Conservation (phyloP, 768 basidiomycete genomes). For the Boletus rex-veris region DNA sequence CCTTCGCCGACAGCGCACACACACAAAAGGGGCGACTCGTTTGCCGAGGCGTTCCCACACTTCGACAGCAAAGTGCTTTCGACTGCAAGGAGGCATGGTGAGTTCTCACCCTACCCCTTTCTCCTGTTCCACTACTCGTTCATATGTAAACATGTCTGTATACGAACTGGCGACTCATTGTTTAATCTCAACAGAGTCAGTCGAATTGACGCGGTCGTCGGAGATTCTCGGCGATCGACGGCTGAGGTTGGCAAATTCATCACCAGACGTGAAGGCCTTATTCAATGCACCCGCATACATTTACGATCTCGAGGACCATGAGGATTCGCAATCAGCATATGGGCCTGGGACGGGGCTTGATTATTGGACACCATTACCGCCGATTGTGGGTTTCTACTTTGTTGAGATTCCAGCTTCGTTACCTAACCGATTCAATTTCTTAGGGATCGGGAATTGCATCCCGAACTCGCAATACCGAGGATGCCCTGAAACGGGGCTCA, state of each 20-base stretch:
- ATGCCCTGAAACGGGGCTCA: conserved; percentile 75
- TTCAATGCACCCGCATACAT: conserved; percentile 86
- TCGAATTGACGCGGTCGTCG: conserved; percentile 62
- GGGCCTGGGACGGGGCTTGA: conserved; percentile 53
- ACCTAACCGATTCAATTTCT: conserved; percentile 15
- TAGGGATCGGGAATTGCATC: conserved; percentile 68
- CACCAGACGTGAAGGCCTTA: conserved; percentile 92
- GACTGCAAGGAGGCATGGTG: conserved; percentile 65
- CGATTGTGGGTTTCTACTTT: conserved; percentile 53
- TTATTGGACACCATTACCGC: conserved; percentile 74
- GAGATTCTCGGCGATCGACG: conserved; percentile 69
- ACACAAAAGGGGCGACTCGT: conserved; percentile 87
- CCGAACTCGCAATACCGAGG: conserved; percentile 68
- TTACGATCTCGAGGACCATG: conserved; percentile 72
- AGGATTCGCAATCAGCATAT: conserved; percentile 61
- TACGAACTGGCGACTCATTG: conserved; percentile 9
- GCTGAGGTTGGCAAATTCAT: conserved; percentile 81
- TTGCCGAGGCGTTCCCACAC: conserved; percentile 93
- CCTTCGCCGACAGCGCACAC: conserved; percentile 74
- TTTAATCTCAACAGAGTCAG: conserved; percentile 52
- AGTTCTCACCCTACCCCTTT: conserved; percentile 13
- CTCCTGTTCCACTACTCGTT: conserved; percentile 31
- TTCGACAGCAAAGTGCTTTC: conserved; percentile 94
- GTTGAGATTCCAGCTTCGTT: conserved; percentile 7
- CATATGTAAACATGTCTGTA: neutral